phyloP scores from a whole-genome alignment of 176 grass and related monocot genomes.

The Elaeis guineensis region DNA sequence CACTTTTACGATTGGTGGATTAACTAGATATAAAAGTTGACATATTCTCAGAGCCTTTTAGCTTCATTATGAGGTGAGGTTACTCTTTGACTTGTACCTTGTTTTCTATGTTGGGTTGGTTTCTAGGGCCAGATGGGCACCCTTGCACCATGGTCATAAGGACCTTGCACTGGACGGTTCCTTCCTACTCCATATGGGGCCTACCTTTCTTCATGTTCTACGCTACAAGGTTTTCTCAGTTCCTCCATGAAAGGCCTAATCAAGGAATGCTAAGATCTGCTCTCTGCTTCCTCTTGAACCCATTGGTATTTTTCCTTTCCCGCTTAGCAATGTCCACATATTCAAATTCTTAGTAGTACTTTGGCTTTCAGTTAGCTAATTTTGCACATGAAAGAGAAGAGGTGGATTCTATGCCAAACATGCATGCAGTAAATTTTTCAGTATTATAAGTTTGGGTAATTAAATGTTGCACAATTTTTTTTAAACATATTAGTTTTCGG shows the following conservation, averaged over 20 bases:
- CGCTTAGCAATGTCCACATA: neutral
- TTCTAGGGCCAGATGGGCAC: conserved; percentile 54
- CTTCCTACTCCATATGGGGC: conserved; percentile 97
- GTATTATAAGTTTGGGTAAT: too few relatives aligned
- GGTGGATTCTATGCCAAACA: too few relatives aligned
- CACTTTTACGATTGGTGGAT: too few relatives aligned
- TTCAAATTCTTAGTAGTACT: neutral
- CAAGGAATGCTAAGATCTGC: conserved; percentile 57
- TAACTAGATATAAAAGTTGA: too few relatives aligned
- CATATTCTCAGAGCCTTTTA: too few relatives aligned
- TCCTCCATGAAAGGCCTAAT: conserved; percentile 76
- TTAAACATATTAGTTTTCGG: neutral
- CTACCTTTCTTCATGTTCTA: conserved; percentile 94
- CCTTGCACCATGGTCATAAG: conserved; percentile 84
- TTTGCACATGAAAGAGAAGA: too few relatives aligned
- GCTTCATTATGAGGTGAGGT: too few relatives aligned
- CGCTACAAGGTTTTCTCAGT: conserved; percentile 73
- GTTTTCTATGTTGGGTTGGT: neutral
- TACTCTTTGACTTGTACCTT: neutral
- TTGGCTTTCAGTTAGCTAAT: too few relatives aligned
- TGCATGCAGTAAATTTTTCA: too few relatives aligned
- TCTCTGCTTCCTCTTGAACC: conserved; percentile 52
- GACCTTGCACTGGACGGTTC: conserved; percentile 90
- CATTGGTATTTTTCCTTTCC: conserved; percentile 43
- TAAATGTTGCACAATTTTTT: neutral